Conservation (phyloP, 768 basidiomycete genomes). For the Suillus discolor region DNA sequence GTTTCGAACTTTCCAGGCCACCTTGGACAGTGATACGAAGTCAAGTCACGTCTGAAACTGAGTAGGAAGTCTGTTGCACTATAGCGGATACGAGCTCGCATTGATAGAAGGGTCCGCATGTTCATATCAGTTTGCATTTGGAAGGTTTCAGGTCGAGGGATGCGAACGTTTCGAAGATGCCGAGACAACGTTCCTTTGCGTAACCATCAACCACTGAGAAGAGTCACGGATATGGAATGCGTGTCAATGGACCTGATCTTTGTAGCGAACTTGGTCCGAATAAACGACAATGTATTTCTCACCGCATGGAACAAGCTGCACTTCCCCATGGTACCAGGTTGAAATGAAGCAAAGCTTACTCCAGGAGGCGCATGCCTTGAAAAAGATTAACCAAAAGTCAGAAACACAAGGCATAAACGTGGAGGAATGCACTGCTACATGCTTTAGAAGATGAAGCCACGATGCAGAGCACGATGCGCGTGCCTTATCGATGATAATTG, state of each 20-base stretch:
- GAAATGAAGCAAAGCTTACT: constrained; percentile 4
- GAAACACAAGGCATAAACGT: constrained; percentile 18
- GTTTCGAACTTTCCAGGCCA: constrained; percentile 47
- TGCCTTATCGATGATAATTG: constrained; percentile 27
- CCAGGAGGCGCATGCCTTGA: constrained; percentile 5
- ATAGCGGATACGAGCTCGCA: background rate
- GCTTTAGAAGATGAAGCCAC: constrained; percentile 8
- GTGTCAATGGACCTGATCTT: background rate
- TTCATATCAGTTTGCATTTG: constrained; percentile 3
- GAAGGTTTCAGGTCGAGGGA: constrained; percentile 7
- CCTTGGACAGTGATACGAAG: constrained; percentile 36
- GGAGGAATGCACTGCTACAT: constrained; percentile 28
- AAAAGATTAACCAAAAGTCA: constrained; percentile 10
- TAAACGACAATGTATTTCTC: background rate
- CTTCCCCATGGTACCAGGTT: constrained; percentile 6
- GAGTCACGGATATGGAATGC: background rate
- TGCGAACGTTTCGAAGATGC: constrained; percentile 1
- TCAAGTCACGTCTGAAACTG: background rate
- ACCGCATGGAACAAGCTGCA: background rate
- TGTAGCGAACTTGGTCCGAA: background rate
- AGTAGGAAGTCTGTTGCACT: background rate
- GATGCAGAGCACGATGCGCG: constrained; percentile 31
- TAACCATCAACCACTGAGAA: constrained; percentile 2
- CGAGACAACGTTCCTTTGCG: background rate
- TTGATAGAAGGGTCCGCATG: background rate